Percentiles rank a stretch among this genome's conserved stretches.
Conservation (phyloP, 2,329 filamentous ascomycete species). For the Fusarium sp. region DNA sequence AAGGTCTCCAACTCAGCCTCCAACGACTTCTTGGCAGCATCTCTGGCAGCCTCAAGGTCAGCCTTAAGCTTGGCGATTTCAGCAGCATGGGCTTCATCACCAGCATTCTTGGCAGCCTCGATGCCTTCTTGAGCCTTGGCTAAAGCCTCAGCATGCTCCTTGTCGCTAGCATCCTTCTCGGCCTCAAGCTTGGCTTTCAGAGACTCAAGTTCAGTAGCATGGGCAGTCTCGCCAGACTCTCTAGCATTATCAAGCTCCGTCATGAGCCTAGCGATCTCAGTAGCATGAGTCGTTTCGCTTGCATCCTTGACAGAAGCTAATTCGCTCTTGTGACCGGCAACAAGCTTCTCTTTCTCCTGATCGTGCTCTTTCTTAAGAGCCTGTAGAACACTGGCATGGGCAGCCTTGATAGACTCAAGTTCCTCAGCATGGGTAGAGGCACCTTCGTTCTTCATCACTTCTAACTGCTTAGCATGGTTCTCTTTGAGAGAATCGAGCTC, state of each 20-base stretch:
- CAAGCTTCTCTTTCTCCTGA: constrained; percentile 50
- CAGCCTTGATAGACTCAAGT: constrained; percentile 55
- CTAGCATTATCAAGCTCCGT: constrained; percentile 48
- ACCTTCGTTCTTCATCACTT: constrained; percentile 56
- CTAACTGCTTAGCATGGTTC: constrained; percentile 62
- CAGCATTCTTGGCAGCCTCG: constrained; percentile 45
- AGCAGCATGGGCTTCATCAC: constrained; percentile 45
- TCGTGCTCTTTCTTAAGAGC: constrained; percentile 55
- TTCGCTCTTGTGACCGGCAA: constrained; percentile 47
- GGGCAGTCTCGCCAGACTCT: constrained; percentile 44
- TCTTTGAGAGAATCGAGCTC: constrained; percentile 67
- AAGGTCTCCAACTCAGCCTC: constrained; percentile 53
- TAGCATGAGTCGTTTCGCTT: constrained; percentile 41
- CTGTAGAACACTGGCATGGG: constrained; percentile 57
- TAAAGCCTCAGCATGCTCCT: constrained; percentile 45
- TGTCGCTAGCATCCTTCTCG: constrained; percentile 54
- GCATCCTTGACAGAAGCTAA: constrained; percentile 47
- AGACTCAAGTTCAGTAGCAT: constrained; percentile 51
- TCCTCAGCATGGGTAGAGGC: constrained; percentile 53
- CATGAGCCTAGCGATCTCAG: constrained; percentile 44
- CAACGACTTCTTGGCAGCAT: constrained; percentile 47
- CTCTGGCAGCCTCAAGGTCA: constrained; percentile 46
- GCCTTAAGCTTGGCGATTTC: constrained; percentile 48
- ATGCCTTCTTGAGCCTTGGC: constrained; percentile 48
- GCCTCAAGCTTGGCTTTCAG: constrained; percentile 56